These are phyloP conservation scores for Diaporthe longicolla DNA, from an alignment of 2,329 filamentous ascomycete species.

Conservation along the genomic window DNA sequence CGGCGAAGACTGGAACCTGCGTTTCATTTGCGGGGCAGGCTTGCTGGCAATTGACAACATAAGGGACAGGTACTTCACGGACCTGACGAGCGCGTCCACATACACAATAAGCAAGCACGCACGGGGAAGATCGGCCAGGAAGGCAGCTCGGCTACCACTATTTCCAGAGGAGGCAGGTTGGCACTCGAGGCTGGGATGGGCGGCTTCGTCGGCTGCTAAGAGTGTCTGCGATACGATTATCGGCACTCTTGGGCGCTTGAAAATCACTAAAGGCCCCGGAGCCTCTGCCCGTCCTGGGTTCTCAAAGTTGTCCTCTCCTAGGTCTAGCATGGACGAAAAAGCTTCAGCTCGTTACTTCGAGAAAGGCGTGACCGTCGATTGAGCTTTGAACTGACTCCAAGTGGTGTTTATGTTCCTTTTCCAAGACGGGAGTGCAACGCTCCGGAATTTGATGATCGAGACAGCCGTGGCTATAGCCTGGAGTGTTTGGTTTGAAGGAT, in stretches of 20 bases:
- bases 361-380: too few relatives aligned
- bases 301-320: not conserved
- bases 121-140: not conserved
- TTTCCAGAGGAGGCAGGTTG: not conserved
- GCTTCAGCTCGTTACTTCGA: too few relatives aligned
- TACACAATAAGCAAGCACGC: constrained; percentile 8
- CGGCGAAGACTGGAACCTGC: not conserved
- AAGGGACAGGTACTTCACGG: constrained; percentile 1
- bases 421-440: too few relatives aligned
- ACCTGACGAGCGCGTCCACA: not conserved
- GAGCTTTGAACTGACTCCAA: too few relatives aligned
- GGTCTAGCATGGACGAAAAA: not conserved
- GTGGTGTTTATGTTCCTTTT: too few relatives aligned
- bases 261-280: not conserved
- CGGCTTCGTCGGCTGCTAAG: not conserved
- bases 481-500: too few relatives aligned
- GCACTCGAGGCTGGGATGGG: not conserved
- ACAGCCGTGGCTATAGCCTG: too few relatives aligned
- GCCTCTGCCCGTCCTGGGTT: not conserved
- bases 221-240: not conserved
- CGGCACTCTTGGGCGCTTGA: not conserved
- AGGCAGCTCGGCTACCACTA: not conserved
- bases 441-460: too few relatives aligned
- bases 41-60: not conserved
- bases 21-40: not conserved